These are phyloP conservation scores for Trypanosoma scelopori DNA, from an alignment of 208 protist species.

Conservation along the genomic window DNA sequence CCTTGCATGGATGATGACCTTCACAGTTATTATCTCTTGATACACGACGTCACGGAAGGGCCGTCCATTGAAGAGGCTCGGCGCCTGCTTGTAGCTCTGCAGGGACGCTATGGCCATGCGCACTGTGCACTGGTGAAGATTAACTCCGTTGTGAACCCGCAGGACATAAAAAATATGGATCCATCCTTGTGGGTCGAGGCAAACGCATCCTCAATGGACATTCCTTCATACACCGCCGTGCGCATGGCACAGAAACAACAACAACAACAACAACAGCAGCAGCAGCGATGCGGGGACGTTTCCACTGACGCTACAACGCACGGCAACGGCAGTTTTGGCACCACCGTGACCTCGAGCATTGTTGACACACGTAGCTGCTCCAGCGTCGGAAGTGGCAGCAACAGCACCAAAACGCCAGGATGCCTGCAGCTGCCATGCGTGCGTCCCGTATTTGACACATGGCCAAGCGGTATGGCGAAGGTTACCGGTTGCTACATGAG, in stretches of 20 bases:
- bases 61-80: slow-evolving; percentile 44
- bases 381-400: background rate
- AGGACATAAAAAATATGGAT: slow-evolving; percentile 52
- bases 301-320: slow-evolving; percentile 6
- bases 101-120: slow-evolving; percentile 42
- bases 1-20: slow-evolving; percentile 72
- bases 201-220: slow-evolving; percentile 58
- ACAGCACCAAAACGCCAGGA: background rate
- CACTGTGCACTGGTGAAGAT: slow-evolving; percentile 65
- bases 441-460: slow-evolving; percentile 43
- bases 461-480: slow-evolving; percentile 44
- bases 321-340: too few species aligned
- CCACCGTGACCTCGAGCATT: too few species aligned
- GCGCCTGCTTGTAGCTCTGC: slow-evolving; percentile 40
- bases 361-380: background rate
- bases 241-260: slow-evolving; percentile 11
- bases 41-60: slow-evolving; percentile 68
- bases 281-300: slow-evolving; percentile 1
- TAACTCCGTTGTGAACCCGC: slow-evolving; percentile 61
- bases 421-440: slow-evolving; percentile 33
- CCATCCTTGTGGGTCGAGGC: slow-evolving; percentile 71
- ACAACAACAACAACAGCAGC: slow-evolving; percentile 15
- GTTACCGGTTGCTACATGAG: slow-evolving; percentile 79
- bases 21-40: slow-evolving; percentile 64
- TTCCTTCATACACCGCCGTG: slow-evolving; percentile 40